Percentiles rank a stretch among this genome's conserved stretches.
These are phyloP conservation scores for Arthrobotrys musiformis DNA, from an alignment of 2,329 filamentous ascomycete genomes.

Conservation along the genomic window DNA sequence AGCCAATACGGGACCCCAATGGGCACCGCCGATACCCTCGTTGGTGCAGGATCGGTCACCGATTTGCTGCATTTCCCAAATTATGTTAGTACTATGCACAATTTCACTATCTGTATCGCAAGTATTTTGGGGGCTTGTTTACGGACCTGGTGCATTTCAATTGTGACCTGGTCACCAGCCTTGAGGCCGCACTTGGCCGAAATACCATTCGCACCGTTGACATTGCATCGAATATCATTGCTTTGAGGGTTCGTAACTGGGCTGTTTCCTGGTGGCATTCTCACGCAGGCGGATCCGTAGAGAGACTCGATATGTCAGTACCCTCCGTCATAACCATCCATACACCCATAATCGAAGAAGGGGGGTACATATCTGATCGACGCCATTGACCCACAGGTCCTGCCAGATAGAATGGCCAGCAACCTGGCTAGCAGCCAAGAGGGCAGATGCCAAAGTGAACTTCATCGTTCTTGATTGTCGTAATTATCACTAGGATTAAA, in stretches of 20 bases:
- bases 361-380: conserved; percentile 63
- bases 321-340: not conserved
- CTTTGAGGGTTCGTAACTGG: conserved; percentile 65
- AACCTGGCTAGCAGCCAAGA: conserved; percentile 61
- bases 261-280: conserved; percentile 67
- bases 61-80: conserved; percentile 62
- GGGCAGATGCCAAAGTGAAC: conserved; percentile 37
- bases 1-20: conserved; percentile 69
- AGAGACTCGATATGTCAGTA: conserved; percentile 34
- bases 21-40: conserved; percentile 68
- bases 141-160: conserved; percentile 69
- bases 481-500: conserved; percentile 43
- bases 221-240: conserved; percentile 67
- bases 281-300: conserved; percentile 63
- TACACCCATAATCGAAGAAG: not conserved
- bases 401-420: conserved; percentile 68
- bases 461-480: conserved; percentile 32
- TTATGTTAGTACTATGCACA: not conserved
- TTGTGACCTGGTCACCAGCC: conserved; percentile 66
- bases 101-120: no score
- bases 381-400: conserved; percentile 66
- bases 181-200: conserved; percentile 65
- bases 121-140: no score
- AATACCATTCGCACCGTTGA: conserved; percentile 61
- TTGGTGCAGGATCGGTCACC: conserved; percentile 65